Evolutionary conservation across 495 filamentous ascomycete genomes (phyloP).

Genomic region (Trichoderma reesei): DNA sequence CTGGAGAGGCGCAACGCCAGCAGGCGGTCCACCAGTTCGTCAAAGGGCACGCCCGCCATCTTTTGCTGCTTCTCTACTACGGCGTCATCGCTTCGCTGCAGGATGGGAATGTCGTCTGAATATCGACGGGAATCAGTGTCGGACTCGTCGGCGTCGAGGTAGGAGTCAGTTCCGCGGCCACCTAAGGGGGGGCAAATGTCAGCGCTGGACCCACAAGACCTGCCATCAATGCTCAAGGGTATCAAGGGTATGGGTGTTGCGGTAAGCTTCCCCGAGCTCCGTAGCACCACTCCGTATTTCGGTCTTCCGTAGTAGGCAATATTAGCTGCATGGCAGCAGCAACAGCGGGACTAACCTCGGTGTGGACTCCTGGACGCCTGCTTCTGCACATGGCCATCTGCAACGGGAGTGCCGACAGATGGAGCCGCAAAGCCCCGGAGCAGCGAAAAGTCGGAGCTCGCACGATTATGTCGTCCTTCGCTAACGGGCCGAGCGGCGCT

Average conservation of each 20-base stretch:
- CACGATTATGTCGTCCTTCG: slow-evolving; percentile 50
- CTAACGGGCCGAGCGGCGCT: slow-evolving; percentile 37
- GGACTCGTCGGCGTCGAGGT: slow-evolving; percentile 51
- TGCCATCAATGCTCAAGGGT: slow-evolving; percentile 15
- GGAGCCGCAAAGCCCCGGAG: slow-evolving; percentile 30
- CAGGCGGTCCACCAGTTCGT: slow-evolving; percentile 81
- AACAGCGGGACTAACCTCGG: neutral
- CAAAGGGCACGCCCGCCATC: slow-evolving; percentile 61
- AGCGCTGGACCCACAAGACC: slow-evolving; percentile 18
- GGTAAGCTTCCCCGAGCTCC: slow-evolving; percentile 5
- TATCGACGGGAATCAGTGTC: slow-evolving; percentile 44
- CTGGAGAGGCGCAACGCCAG: slow-evolving; percentile 73
- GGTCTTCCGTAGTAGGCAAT: neutral
- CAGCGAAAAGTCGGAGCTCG: slow-evolving; percentile 54
- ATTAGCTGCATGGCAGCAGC: neutral
- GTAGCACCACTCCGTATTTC: neutral
- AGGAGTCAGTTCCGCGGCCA: slow-evolving; percentile 29
- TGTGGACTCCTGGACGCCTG: slow-evolving; percentile 13
- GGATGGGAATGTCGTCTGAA: slow-evolving; percentile 51
- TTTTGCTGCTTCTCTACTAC: slow-evolving; percentile 38
- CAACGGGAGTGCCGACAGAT: slow-evolving; percentile 12
- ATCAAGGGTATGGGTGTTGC: slow-evolving; percentile 10
- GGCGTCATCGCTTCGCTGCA: slow-evolving; percentile 45
- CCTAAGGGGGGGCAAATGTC: slow-evolving; percentile 5
- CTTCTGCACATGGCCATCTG: slow-evolving; percentile 15